These are phyloP conservation scores for Eremochloa ophiuroides DNA, from an alignment of 176 grass and related monocot species.

Conservation along the genomic window DNA sequence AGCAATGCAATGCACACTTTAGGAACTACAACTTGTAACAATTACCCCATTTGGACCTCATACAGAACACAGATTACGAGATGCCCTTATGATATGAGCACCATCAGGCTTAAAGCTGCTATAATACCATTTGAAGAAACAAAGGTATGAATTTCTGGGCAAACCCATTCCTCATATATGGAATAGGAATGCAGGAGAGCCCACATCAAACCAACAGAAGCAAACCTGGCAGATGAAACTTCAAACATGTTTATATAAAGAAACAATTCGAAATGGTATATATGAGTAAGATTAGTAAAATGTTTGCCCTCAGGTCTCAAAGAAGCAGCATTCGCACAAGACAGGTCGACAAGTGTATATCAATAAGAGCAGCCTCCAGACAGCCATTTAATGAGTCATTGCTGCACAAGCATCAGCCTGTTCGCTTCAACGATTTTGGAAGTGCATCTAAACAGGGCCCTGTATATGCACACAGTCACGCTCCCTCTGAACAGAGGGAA, in stretches of 20 bases:
- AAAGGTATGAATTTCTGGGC: not conserved
- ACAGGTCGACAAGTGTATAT: not conserved
- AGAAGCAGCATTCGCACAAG: constrained; percentile 12
- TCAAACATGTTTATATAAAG: not conserved
- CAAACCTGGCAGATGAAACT: not conserved
- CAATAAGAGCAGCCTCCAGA: not conserved
- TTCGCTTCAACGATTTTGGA: too few relatives aligned
- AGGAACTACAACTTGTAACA: not conserved
- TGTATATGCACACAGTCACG: too few relatives aligned
- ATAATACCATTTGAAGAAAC: not conserved
- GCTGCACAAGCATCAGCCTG: not conserved
- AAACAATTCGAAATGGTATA: constrained; percentile 6
- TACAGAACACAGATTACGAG: not conserved
- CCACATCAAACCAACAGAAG: not conserved
- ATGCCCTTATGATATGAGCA: not conserved
- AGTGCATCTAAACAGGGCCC: too few relatives aligned
- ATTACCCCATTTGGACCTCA: not conserved
- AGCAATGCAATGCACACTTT: not conserved
- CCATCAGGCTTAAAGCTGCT: not conserved
- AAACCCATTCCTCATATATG: not conserved
- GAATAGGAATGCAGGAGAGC: constrained; percentile 1
- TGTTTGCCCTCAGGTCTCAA: constrained; percentile 1
- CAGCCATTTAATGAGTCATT: not conserved
- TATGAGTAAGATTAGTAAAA: not conserved
- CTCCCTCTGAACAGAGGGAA: too few relatives aligned